Evolutionary conservation across 164 flowering plant genomes (phyloP), one percentile per base, ranked within the genome.

Genomic region (Annona squamosa): DNA sequence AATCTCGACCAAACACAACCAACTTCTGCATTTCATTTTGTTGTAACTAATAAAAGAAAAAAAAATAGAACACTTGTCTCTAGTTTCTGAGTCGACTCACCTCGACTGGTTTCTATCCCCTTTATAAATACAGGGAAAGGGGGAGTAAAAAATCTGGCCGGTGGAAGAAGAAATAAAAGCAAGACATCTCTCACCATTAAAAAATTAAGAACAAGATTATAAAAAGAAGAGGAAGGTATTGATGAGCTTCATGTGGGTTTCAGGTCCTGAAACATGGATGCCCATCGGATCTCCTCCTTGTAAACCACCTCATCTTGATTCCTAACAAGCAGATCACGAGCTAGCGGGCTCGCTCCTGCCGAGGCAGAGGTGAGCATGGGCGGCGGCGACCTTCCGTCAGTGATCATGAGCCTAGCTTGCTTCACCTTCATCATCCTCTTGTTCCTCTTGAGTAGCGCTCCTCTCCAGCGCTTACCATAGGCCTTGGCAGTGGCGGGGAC

Each of bases 221-320:
- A 52, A 52, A 16, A 52, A 18, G 18, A 61, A 16, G 12, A 62
- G n/a, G 17, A 63, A 52, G 45, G 2, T n/a, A 67, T 3, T 48
- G 19, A 18, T 3, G 63, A 7, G 17, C 72, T 63, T 88, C 87
- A 90, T 70, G 93, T 90, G 42, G 97, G 97, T 75, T 88, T 89
- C 84, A 91, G 69, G 71, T 89, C 89, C 65, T 88, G 89, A 79
- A 91, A 91, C 84, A 90, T 81, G 2, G 89, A n/a, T 69, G 89
- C 85, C 97, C 97, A 91, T 44, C 75, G 74, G 71, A 78, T 74
- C 72, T 82, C 85, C 63, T 76, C 81, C 17, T 57, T 68, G 3
- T 61, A 65, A 3, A 12, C 66, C 0, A 80, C 48, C 26, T 26
- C 26, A 41, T 77, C 74, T 9, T 71, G 13, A 13, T 52, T 52